A percentile compares a stretch with the other conserved stretches of the same genome.
Evolutionary conservation across 306 rosid species (phyloP).

Genomic region (Fagus crenata): DNA sequence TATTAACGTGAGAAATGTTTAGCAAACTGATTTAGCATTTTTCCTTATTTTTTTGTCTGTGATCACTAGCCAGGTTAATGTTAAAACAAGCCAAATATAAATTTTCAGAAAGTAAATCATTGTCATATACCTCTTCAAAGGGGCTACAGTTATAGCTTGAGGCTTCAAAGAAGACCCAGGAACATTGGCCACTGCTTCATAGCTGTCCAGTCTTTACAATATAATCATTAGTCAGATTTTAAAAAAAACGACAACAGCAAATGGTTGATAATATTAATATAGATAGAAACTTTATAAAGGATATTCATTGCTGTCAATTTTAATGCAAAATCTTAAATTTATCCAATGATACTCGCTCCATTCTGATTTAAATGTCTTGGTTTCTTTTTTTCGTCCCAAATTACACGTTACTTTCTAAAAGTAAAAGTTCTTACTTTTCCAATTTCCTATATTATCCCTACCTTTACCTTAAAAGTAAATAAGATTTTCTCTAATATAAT

Average conservation of each 20-base stretch:
- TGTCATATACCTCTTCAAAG: constrained; percentile 61
- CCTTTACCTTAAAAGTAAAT: too few species aligned
- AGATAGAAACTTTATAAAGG: neutral
- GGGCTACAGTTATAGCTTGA: constrained; percentile 56
- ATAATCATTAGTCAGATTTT: constrained; percentile 34
- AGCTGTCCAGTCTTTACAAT: constrained; percentile 48
- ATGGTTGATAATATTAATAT: neutral
- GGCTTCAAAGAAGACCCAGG: constrained; percentile 39
- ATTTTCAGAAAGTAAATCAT: neutral
- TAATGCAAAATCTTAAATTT: neutral
- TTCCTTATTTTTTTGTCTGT: neutral
- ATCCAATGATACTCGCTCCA: neutral
- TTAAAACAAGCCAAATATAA: constrained; percentile 3
- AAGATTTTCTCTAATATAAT: too few species aligned
- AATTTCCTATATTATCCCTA: too few species aligned
- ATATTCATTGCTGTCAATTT: neutral
- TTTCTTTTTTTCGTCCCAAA: too few species aligned
- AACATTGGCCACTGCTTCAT: constrained; percentile 40
- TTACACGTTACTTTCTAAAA: too few species aligned
- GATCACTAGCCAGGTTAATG: constrained; percentile 8
- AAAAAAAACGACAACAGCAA: constrained; percentile 17
- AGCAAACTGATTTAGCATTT: too few species aligned
- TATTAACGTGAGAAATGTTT: too few species aligned
- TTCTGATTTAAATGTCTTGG: too few species aligned
- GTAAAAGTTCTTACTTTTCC: too few species aligned